Conservation (phyloP, 306 rosid genomes). For the Sicyos edulis region DNA sequence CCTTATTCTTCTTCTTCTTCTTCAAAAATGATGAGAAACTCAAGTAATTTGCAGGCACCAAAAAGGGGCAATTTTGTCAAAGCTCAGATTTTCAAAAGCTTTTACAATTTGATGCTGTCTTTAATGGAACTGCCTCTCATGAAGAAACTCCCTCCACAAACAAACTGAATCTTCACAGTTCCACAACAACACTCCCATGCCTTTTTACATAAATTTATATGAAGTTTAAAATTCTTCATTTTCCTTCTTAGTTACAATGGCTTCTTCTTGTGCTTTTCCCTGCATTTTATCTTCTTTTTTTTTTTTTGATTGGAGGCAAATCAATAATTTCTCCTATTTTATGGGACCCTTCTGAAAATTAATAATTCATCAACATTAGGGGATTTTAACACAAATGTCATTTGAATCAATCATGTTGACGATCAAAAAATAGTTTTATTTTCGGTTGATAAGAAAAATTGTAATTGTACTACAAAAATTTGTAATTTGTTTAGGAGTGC, state of each 20-base stretch:
- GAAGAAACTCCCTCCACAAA: background rate
- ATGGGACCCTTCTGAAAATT: background rate
- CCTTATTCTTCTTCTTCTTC: background rate
- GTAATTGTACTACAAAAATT: too few species aligned
- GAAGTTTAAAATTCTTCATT: background rate
- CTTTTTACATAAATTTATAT: too few species aligned
- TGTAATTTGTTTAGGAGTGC: background rate
- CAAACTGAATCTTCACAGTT: background rate
- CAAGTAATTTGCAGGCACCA: background rate
- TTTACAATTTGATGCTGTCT: background rate
- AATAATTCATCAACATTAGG: too few species aligned
- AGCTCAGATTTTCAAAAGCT: conserved; percentile 6
- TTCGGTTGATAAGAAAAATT: too few species aligned
- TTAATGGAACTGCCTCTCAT: background rate
- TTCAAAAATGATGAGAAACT: background rate
- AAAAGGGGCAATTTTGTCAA: conserved; percentile 8
- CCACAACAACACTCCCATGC: background rate
- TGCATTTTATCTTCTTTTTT: background rate
- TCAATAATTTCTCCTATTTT: background rate
- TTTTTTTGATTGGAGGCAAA: background rate
- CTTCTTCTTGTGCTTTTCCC: background rate
- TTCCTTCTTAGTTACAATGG: background rate
- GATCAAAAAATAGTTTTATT: too few species aligned
- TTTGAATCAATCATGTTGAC: too few species aligned
- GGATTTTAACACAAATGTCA: too few species aligned